phyloP scores from a whole-genome alignment of 202 grass and related monocot species.

The Bolboschoenoplectus hybrid region DNA sequence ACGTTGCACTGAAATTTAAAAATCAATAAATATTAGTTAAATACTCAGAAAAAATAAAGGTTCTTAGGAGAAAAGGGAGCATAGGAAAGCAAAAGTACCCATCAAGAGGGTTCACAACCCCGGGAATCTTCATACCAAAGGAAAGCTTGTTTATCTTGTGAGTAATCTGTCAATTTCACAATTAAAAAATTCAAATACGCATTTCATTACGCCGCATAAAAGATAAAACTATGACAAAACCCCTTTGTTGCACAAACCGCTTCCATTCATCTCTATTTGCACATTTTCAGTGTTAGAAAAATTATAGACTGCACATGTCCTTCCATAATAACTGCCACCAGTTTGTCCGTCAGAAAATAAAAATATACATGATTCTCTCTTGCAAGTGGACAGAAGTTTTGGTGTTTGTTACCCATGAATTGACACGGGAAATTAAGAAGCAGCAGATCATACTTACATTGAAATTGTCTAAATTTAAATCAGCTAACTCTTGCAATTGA shows the following conservation, averaged over 20 bases:
- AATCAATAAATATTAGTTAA: constrained; percentile 41
- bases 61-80: constrained; percentile 22
- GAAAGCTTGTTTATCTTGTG: constrained; percentile 98
- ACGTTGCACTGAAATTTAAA: constrained; percentile 65
- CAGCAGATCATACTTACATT: constrained; percentile 64
- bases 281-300: not conserved
- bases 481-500: constrained; percentile 67
- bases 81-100: constrained; percentile 54
- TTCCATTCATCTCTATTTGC: not conserved
- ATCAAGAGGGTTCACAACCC: constrained; percentile 92
- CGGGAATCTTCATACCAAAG: constrained; percentile 91
- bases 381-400: constrained; percentile 8
- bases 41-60: constrained; percentile 2
- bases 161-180: constrained; percentile 71
- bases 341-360: not conserved
- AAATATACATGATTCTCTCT: not conserved
- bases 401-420: not conserved
- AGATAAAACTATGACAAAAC: constrained; percentile 12
- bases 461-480: constrained; percentile 60
- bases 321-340: not conserved
- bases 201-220: not conserved
- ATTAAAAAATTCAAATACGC: constrained; percentile 28
- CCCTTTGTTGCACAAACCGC: not conserved
- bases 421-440: constrained; percentile 2
- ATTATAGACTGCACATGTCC: constrained; percentile 1